Conservation (phyloP, 352 stramenopile genomes). For the Globisporangium nunn region DNA sequence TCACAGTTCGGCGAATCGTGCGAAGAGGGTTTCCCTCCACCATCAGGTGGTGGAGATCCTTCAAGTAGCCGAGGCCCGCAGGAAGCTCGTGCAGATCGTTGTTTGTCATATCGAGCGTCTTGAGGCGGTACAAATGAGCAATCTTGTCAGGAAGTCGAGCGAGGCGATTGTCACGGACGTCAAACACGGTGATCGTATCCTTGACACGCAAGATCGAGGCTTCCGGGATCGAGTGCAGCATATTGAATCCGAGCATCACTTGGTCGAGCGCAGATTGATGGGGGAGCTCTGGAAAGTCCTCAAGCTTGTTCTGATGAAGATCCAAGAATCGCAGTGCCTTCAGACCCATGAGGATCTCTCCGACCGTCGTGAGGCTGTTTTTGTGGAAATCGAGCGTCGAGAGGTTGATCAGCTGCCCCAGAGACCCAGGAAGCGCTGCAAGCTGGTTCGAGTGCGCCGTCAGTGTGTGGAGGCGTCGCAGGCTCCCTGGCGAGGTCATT, state of each 20-base stretch:
- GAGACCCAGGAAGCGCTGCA: conserved; percentile 33
- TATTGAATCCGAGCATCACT: conserved; percentile 74
- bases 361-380: conserved; percentile 40
- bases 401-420: conserved; percentile 35
- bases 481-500: conserved; percentile 13
- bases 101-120: conserved; percentile 81
- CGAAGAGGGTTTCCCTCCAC: conserved; percentile 74
- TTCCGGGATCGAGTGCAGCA: conserved; percentile 37
- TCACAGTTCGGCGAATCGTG: conserved; percentile 60
- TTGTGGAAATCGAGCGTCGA: conserved; percentile 69
- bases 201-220: conserved; percentile 40
- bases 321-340: conserved; percentile 51
- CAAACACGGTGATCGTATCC: conserved; percentile 63
- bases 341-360: conserved; percentile 25
- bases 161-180: conserved; percentile 80
- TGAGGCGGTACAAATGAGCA: conserved; percentile 56
- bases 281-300: conserved; percentile 51
- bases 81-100: conserved; percentile 75
- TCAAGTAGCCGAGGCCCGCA: conserved; percentile 62
- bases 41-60: conserved; percentile 64
- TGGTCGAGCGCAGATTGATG: conserved; percentile 45
- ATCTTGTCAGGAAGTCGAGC: conserved; percentile 43
- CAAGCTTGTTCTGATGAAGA: conserved; percentile 65
- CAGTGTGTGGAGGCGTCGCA: conserved; percentile 47
- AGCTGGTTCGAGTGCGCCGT: conserved; percentile 61